Evolutionary conservation across 140 eudicot species (phyloP), one percentile per base, ranked within the genome.

Genomic region (Senecio squalidus): DNA sequence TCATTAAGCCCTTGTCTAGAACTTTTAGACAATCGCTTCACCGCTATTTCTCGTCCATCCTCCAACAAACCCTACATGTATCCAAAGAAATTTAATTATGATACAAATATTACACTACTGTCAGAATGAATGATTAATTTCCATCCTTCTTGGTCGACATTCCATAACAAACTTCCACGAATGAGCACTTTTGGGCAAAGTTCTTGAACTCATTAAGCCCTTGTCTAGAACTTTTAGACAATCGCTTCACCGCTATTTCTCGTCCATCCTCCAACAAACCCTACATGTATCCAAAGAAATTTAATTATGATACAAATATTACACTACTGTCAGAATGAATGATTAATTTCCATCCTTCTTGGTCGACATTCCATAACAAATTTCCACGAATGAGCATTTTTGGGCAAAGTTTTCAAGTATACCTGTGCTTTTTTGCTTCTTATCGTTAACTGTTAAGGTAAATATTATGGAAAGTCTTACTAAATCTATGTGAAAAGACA

Each of bases 191-290:
- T n/a, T n/a, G n/a, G n/a, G n/a, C n/a, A n/a, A n/a, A n/a, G 27
- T 71, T 62, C 28, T 16, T 33, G 28, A 63, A 71, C 66, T 62
- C 71, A 0, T 33, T 44, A 13, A 62, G 15, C 15, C 76, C 71
- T 38, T 71, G 76, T 55, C 25, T 56, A 0, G 76, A 73, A 38
- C 66, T 62, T 63, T 71, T 17, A 4, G 76, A 63, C 17, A 71
- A 16, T 38, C 65, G 33, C 45, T 71, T 71, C 45, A 71, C 71
- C 23, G 66, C 76, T 64, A 39, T 64, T 50, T 48, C 69, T 34
- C 31, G 60, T 48, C 69, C 69, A 31, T 49, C 34, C 9, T 49
- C 69, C 48, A 64, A 64, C 60, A 64, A 51, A 23, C 70, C 70
- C 70, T 64, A 18, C 14, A 50, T 16, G 11, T 49, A 10, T 14